Base-by-base conservation (phyloP, 1,284 basidiomycete genomes). In the Papiliotrema flavescens region DNA sequence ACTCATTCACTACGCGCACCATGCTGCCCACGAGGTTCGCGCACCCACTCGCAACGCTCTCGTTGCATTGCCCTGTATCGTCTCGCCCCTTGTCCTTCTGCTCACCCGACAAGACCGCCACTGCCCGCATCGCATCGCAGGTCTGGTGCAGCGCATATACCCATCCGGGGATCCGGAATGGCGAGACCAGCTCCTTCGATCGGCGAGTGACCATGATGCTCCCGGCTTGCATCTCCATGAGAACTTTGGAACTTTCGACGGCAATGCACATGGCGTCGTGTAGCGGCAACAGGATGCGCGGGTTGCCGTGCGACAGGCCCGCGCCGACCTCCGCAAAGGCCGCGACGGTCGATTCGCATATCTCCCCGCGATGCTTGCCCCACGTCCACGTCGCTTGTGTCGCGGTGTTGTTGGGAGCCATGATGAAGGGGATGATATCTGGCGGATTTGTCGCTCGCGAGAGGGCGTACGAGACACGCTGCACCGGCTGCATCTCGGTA, bases 21-120 rank as follows among this genome's bases (percentile, higher is more conserved):
- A 73, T 71, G 15, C 67, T 69, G 11, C 66, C 69, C 8, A 73
- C 51, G n/a, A 74, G 53, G 57, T 69, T 73, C 34, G 63, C 64
- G 53, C 70, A 70, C 14, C 69, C 68, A 56, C 65, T 70, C 8
- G 49, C 19, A 2, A 51, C 5, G 22, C 42, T 52, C 44, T 46
- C 51, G 13, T 28, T 51, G 7, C 32, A 11, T 11, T 36, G 35
- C 9, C 35, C 11, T 36, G 9, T 36, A 17, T 40, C 39, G 5
- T 40, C 15, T 7, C 28, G 28, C 11, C 28, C 28, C 28, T 34
- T 44, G 17, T 40, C 20, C 39, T 17, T 22, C 20, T 17, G 39
- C 39, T 22, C 39, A 22, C 17, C 48, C 1, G 53, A 53, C 13
- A 69, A 45, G 20, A 47, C 34, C 5, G 60, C 59, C 17, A 67